Conservation (phyloP, 2,329 filamentous ascomycete species). For the Aspergillus viridinutans region DNA sequence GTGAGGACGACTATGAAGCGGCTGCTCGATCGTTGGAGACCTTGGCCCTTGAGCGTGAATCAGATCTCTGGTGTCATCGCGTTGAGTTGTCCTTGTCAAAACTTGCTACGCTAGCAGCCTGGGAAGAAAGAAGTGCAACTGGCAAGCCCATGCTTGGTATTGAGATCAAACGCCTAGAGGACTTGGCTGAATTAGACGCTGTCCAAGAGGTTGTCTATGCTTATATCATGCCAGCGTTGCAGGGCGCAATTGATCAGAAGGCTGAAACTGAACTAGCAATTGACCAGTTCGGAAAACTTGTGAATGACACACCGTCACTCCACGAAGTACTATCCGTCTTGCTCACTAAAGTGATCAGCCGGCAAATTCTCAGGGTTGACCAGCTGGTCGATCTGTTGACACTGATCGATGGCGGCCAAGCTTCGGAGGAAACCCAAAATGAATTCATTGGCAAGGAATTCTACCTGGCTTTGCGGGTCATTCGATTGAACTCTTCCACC, state of each 20-base stretch:
- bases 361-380: conserved; percentile 60
- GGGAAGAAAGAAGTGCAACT: conserved; percentile 26
- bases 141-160: conserved; percentile 38
- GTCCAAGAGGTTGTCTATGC: conserved; percentile 76
- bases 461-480: conserved; percentile 62
- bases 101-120: conserved; percentile 67
- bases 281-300: conserved; percentile 57
- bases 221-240: conserved; percentile 65
- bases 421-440: conserved; percentile 44
- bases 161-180: conserved; percentile 54
- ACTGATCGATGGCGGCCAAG: conserved; percentile 59
- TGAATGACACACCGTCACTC: conserved; percentile 62
- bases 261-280: conserved; percentile 74
- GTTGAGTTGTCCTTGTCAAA: conserved; percentile 88
- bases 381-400: conserved; percentile 65
- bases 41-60: conserved; percentile 67
- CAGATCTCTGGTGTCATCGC: conserved; percentile 86
- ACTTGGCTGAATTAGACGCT: conserved; percentile 63
- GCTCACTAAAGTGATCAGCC: conserved; percentile 65
- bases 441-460: conserved; percentile 60
- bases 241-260: conserved; percentile 70
- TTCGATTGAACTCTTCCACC: conserved; percentile 53
- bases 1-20: conserved; percentile 68
- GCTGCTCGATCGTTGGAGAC: conserved; percentile 68
- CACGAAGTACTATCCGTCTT: conserved; percentile 66